Conservation (phyloP, 768 basidiomycete genomes). For the Tylopilus cervinicoccineus region DNA sequence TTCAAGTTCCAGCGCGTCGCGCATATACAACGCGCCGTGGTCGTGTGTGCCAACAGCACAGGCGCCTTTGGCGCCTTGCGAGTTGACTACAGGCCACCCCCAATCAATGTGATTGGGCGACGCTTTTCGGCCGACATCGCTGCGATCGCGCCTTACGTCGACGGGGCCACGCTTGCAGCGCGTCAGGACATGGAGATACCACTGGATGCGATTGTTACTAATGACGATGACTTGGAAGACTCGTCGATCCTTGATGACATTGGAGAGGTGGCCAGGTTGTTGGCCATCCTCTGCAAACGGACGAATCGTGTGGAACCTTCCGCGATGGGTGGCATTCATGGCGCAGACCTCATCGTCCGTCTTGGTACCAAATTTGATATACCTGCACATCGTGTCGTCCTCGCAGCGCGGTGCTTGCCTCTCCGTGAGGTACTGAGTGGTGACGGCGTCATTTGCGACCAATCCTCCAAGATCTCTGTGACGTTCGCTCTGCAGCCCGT, state of each 20-base stretch:
- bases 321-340: slow-evolving; percentile 35
- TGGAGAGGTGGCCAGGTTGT: slow-evolving; percentile 26
- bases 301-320: neutral
- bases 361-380: slow-evolving; percentile 43
- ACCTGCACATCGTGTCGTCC: slow-evolving; percentile 63
- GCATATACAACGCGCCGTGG: slow-evolving; percentile 78
- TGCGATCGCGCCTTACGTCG: slow-evolving; percentile 56
- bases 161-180: neutral
- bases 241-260: slow-evolving; percentile 35
- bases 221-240: slow-evolving; percentile 40
- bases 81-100: slow-evolving; percentile 59
- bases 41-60: slow-evolving; percentile 80
- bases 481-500: slow-evolving; percentile 12
- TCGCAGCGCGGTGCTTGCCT: slow-evolving; percentile 53
- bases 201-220: slow-evolving; percentile 2
- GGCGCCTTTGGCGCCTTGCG: slow-evolving; percentile 87
- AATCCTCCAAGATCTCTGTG: slow-evolving; percentile 29
- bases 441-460: slow-evolving; percentile 24
- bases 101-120: slow-evolving; percentile 53
- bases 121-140: slow-evolving; percentile 64
- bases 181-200: neutral
- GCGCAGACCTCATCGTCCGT: slow-evolving; percentile 61
- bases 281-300: slow-evolving; percentile 6
- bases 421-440: slow-evolving; percentile 44
- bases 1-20: slow-evolving; percentile 80